Base-by-base conservation (phyloP, 2,329 filamentous ascomycete genomes). In the Cladosporium sp. region DNA sequence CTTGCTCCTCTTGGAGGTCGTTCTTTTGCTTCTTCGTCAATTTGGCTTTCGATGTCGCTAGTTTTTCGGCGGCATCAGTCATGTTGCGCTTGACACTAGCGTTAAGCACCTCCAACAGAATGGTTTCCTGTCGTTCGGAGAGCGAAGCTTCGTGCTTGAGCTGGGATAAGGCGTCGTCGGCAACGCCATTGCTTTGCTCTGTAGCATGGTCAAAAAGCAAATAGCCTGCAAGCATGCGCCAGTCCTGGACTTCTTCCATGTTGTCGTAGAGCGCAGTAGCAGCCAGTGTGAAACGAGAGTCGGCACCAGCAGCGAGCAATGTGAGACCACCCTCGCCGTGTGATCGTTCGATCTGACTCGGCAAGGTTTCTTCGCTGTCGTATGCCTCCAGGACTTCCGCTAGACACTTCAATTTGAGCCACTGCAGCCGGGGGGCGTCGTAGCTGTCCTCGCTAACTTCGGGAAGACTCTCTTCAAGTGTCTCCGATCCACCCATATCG, bases 371-470 rank as follows among this genome's bases (percentile, higher is more conserved):
- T 12, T 76, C 73, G 5, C 78, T 75, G 63, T 96, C 89, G 62
- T 96, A 97, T 8, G 82, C 80, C 27, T 86, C 79, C 20, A 98
- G 76, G 9, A 87, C 85, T 67, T 95, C 89, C 2, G 86, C 88
- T 12, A 98, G 76, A 57, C 86, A 92, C 70, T 97, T 98, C 64
- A 94, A 82, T 63, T 88, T 89, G 60, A 97, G 80, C 93, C 93
- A 98, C 55, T 86, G 85, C 39, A 83, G 76, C 53, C 86, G 84
- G 2, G 91, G 88, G 12, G 57, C 55, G 18, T 66, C 63, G 39
- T 56, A 62, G 2, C 82, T 82, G 47, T 87, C 83, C 54, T 83
- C 87, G 56, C 91, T 85, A 19, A 80, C 76, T 11, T 90, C 85
- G 7, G 83, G 80, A 50, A 95, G 78, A 7, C 82, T 74, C 62